phyloP scores from a whole-genome alignment of 257 asterid genomes.

The Ilex asprella region DNA sequence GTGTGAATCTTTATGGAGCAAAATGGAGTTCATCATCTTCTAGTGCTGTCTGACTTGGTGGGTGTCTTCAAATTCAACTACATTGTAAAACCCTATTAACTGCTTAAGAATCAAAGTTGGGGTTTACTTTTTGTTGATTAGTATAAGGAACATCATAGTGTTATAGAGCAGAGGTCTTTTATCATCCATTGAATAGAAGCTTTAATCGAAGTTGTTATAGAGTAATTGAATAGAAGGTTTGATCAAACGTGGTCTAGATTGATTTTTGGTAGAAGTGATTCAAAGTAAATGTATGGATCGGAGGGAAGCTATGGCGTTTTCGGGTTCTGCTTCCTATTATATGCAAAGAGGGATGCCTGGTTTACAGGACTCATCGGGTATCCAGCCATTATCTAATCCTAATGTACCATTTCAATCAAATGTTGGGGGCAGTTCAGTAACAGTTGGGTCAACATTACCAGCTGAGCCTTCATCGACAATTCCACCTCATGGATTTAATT shows the following conservation, averaged over 20 bases:
- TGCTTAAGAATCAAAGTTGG: background rate
- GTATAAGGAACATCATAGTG: too few relatives aligned
- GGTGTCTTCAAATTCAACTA: background rate
- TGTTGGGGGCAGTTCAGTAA: constrained; percentile 35
- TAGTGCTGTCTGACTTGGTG: too few relatives aligned
- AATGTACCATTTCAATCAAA: constrained; percentile 46
- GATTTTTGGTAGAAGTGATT: too few relatives aligned
- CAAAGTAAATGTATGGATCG: constrained; percentile 38
- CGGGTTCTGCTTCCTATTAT: constrained; percentile 41
- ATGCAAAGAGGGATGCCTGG: constrained; percentile 33
- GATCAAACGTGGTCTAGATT: too few relatives aligned
- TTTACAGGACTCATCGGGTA: constrained; percentile 14
- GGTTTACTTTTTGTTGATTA: too few relatives aligned
- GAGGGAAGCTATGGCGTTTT: constrained; percentile 35
- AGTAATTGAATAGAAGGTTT: too few relatives aligned
- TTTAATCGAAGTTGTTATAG: too few relatives aligned
- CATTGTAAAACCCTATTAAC: constrained; percentile 2
- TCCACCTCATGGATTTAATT: constrained; percentile 41
- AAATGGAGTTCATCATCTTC: too few relatives aligned
- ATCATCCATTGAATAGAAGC: too few relatives aligned
- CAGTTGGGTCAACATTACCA: constrained; percentile 39
- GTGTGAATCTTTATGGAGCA: too few relatives aligned
- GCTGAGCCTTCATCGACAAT: constrained; percentile 49
- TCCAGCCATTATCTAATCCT: background rate
- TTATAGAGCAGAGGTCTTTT: too few relatives aligned